Evolutionary conservation across 2,329 filamentous ascomycete species (phyloP).

Genomic region (Alternaria brassicicola): DNA sequence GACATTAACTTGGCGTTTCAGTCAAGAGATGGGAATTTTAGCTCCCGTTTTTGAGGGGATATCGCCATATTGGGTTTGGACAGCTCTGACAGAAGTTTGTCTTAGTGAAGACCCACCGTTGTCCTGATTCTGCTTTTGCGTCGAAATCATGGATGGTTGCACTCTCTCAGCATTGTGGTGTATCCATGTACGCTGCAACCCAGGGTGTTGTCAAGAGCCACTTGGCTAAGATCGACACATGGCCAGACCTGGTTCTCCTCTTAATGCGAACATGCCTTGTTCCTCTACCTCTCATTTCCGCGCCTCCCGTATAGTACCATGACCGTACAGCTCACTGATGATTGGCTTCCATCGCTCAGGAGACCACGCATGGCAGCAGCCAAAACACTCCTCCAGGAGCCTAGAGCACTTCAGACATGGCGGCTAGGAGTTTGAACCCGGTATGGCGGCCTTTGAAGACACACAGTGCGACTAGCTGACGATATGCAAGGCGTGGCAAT

Average conservation of each 20-base stretch:
- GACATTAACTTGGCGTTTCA: conserved; percentile 10
- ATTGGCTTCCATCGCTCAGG: background rate
- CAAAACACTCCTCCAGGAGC: background rate
- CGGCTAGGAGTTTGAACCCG: background rate
- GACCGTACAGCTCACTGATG: background rate
- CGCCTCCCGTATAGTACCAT: background rate
- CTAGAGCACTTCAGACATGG: background rate
- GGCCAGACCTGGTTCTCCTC: background rate
- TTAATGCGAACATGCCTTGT: background rate
- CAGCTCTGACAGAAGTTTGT: background rate
- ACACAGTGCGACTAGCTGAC: background rate
- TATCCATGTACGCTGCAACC: background rate
- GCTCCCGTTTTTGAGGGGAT: background rate
- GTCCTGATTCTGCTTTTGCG: background rate
- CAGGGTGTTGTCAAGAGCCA: background rate
- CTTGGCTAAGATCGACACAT: background rate
- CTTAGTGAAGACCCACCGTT: background rate
- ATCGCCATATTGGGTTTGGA: background rate
- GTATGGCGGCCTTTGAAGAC: background rate
- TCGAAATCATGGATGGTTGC: no score
- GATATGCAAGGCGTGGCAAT: background rate
- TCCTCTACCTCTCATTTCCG: background rate
- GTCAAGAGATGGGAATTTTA: background rate
- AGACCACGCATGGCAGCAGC: background rate
- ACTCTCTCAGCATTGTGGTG: background rate